These are phyloP conservation scores for Neckera pumila DNA, from an alignment of 225 moss, liverwort and hornwort species.

Conservation along the genomic window DNA sequence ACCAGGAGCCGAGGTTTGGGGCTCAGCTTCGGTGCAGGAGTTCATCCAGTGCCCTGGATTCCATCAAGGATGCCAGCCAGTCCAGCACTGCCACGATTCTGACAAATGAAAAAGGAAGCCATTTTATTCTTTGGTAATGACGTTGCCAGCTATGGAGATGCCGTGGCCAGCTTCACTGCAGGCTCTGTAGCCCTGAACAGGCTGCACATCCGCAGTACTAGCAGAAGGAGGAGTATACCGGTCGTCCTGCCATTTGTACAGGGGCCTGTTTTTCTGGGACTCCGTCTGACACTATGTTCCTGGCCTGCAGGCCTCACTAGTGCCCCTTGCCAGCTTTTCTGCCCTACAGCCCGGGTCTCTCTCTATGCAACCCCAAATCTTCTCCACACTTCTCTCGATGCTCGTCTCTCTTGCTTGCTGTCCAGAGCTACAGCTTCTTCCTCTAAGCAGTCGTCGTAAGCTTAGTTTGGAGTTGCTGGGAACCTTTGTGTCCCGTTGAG, in stretches of 20 bases:
- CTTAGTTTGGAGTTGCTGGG: not conserved
- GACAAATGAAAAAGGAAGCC: not conserved
- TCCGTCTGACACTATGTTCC: slow-evolving; percentile 7
- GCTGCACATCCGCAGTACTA: not conserved
- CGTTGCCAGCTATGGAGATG: slow-evolving; percentile 16
- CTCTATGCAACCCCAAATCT: not conserved
- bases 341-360: not conserved
- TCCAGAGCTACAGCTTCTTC: not conserved
- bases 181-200: not conserved
- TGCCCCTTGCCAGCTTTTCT: slow-evolving; percentile 14
- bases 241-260: not conserved
- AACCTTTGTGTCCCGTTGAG: not conserved
- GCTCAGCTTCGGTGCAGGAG: not conserved
- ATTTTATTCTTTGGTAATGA: not conserved
- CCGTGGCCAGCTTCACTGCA: not conserved
- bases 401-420: not conserved
- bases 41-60: not conserved
- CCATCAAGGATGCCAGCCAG: not conserved
- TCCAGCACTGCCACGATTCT: not conserved
- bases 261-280: not conserved
- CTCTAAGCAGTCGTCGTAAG: not conserved
- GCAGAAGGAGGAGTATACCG: not conserved
- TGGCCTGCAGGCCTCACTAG: not conserved
- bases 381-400: not conserved
- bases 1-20: not conserved